Evolutionary conservation across 2,329 filamentous ascomycete species (phyloP), one percentile per base, ranked within the genome.

Genomic region (Aspergillus tubingensis): DNA sequence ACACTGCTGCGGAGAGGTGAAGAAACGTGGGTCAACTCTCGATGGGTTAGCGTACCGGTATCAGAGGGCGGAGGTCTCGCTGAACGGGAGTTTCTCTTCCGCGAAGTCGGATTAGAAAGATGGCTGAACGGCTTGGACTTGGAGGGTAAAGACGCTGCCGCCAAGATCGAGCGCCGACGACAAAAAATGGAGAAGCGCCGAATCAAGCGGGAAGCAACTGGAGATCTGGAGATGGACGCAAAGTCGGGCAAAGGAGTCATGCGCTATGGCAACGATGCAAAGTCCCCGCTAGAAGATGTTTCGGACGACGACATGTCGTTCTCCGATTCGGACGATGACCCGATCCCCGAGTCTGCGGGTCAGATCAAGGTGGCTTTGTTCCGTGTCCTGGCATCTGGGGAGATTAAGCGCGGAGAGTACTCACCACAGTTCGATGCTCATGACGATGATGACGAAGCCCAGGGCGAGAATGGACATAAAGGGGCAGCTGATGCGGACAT

Each of bases 341-440:
- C 91, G 1, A 83, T 87, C 60, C 92, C 94, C 11, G 95, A 98
- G 81, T 92, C 95, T 10, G 91, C 95, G 5, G 95, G 95, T 8
- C 95, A 99, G 79, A 99, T 99, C 81, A 98, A 98, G 79, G 92
- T 99, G 17, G 92, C 94, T 64, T 88, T 99, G 80, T 98, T 97
- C 77, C 88, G 95, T 27, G 95, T 99, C 8, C 82, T 98, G 49
- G 95, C 95, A 2, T 96, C 92, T 6, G 95, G 95, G 13, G 95
- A 98, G 76, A 96, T 99, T 73, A 98, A 97, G 80, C 91, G 93
- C 73, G 95, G 95, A 64, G 95, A 99, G 77, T 99, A 98, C 77
- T 96, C 93, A 1, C 95, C 95, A 11, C 95, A 98, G 72, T 98
- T 98, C 66, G 93, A 96, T 74, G 94, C 94, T 2, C 92, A 98